Conservation (phyloP, 768 basidiomycete genomes). For the Boletellus ananas region DNA sequence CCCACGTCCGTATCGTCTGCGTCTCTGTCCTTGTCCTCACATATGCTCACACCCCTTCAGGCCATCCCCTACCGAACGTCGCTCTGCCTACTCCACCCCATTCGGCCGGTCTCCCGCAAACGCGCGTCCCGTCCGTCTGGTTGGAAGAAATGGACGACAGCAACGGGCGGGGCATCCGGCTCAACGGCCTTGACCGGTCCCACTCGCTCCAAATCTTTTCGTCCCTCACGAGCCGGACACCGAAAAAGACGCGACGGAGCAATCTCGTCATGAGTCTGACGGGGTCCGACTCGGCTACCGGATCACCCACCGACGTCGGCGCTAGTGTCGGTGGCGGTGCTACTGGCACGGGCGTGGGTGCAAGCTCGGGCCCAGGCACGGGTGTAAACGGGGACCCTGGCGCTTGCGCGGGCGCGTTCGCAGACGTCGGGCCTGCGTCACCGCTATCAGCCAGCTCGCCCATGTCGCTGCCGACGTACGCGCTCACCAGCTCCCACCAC, state of each 20-base stretch:
- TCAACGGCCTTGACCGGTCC: conserved; percentile 19
- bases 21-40: neutral
- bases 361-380: neutral
- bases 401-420: no score
- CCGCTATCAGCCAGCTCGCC: conserved; percentile 13
- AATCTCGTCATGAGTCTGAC: conserved; percentile 28
- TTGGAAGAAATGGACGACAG: conserved; percentile 40
- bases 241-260: conserved; percentile 13
- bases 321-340: neutral
- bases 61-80: conserved; percentile 10
- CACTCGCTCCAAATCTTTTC: conserved; percentile 23
- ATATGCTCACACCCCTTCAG: neutral
- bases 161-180: neutral
- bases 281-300: conserved; percentile 1
- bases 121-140: conserved; percentile 48
- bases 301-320: neutral
- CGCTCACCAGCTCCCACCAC: neutral
- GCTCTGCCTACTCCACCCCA: conserved; percentile 21
- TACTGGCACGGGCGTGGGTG: neutral
- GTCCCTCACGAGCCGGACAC: conserved; percentile 2
- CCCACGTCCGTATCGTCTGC: conserved; percentile 8
- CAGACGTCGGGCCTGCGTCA: neutral
- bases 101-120: conserved; percentile 17
- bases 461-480: conserved; percentile 13
- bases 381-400: no score